phyloP scores from a whole-genome alignment of 805 yeast genomes.

The Kluyveromyces siamensis region DNA sequence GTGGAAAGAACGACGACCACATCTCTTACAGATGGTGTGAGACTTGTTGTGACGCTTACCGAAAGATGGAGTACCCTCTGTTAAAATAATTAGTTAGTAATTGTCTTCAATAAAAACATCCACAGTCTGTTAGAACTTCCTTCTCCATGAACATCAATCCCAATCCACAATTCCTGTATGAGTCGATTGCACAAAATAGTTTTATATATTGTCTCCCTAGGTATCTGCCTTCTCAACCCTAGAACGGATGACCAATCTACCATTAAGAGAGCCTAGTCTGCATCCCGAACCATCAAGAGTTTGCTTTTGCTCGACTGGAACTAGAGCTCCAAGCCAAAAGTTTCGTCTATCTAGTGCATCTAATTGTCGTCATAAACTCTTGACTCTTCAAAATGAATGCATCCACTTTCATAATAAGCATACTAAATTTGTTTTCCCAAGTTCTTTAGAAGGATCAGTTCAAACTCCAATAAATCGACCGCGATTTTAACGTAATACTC shows the following conservation, averaged over 20 bases:
- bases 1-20: constrained; percentile 99
- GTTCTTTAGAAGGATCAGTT: neutral
- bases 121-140: neutral
- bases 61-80: constrained; percentile 99
- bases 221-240: neutral
- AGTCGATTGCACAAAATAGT: no score
- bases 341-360: no score
- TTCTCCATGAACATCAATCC: neutral
- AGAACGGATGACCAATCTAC: neutral
- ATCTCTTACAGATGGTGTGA: constrained; percentile 98
- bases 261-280: no score
- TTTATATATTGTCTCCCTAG: no score
- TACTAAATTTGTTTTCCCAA: neutral
- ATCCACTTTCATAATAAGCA: neutral
- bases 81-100: constrained; percentile 30
- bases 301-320: no score
- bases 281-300: no score
- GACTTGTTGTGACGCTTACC: constrained; percentile 99
- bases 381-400: neutral
- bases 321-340: no score
- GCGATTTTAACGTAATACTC: neutral
- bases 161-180: neutral
- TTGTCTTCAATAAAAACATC: neutral
- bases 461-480: neutral
- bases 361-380: no score